Base-by-base conservation (phyloP, 2,329 filamentous ascomycete genomes). In the Trichoderma arundinaceum region DNA sequence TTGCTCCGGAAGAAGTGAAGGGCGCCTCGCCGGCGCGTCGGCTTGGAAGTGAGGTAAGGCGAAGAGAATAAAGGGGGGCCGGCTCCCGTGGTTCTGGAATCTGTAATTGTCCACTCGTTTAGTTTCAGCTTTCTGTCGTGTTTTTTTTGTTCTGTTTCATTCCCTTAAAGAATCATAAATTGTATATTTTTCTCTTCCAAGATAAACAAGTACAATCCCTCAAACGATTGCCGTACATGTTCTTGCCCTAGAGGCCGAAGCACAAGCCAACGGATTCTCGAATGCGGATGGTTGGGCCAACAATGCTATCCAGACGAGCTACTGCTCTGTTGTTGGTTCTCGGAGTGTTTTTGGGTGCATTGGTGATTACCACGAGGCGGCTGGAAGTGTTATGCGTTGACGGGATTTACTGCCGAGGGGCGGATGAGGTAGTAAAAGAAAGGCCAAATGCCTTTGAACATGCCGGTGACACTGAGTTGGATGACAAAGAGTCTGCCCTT, bases 361-460 rank as follows among this genome's bases (percentile, higher is more conserved):
- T 81, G 12, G 69, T 79, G 53, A 57, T 79, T 65, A 73, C 75
- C 2, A 75, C 75, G 22, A 72, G 69, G 32, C 72, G 75, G 15
- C 70, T 79, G 7, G 69, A 70, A 15, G 71, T 71, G 46, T 73
- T 75, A 69, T 74, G 71, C 28, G 64, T 51, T 15, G 43, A 52
- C n/a, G 44, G 35, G 28, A 35, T 35, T 32, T 44, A 65, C 17
- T 60, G 15, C 15, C 46, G 62, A 10, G 35, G 33, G 35, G 17
- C 7, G 28, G n/a, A 44, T 32, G 22, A 38, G 3, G 41, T n/a
- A 28, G 41, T n/a, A 28, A 38, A 38, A 7, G 32, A 28, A 28
- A 39, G 7, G 13, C 61, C 38, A 7, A 17, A 49, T 39, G 32
- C 17, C 9, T 48, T 48, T 41, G 28, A 46, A 35, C 59, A 53